Base-by-base conservation (phyloP, 2,329 filamentous ascomycete genomes). In the Aschersonia sp. region DNA sequence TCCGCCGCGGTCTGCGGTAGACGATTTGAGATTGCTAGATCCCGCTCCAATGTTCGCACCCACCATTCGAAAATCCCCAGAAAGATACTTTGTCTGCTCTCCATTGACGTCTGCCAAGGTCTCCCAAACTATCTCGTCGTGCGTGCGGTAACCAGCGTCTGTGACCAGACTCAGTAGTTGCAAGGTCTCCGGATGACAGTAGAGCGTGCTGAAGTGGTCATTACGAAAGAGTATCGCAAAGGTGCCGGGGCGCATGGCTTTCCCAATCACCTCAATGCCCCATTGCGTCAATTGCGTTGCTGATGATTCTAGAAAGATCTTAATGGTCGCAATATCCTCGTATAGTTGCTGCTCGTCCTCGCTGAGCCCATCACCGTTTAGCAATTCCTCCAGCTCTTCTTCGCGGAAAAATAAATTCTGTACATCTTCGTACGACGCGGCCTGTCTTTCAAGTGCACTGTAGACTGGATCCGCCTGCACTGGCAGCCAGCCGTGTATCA, bases 121-220 rank as follows among this genome's bases (percentile, higher is more conserved):
- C 65, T 98, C 92, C 92, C 92, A 98, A 0, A 98, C 87, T 9
- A 98, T 81, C 61, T 97, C 91, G 12, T 89, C 84, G 55, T 96
- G 88, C 7, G 74, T 77, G 9, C 84, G 82, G 59, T 94, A 98
- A 1, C 92, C 92, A 30, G 88, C 85, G 60, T 98, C 92, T 0
- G 92, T 97, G 10, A 98, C 89, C 3, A 98, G 69, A 0, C 85
- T 88, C 53, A 91, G 77, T 1, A 97, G 73, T 54, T 85, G 76
- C 41, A 79, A 73, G 0, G 82, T 87, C 43, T 81, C 70, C 0
- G 91, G 88, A 56, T 97, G 88, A 51, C 89, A 87, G 65, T 94
- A 95, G 0, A 98, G 65, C 0, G 91, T 97, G 42, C 88, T 89
- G 59, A 98, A 98, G 61, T 98, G 92, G 59, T 98, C 91, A 57